Base-by-base conservation (phyloP, 2,329 filamentous ascomycete species). In the Incumbomyces delicatus region DNA sequence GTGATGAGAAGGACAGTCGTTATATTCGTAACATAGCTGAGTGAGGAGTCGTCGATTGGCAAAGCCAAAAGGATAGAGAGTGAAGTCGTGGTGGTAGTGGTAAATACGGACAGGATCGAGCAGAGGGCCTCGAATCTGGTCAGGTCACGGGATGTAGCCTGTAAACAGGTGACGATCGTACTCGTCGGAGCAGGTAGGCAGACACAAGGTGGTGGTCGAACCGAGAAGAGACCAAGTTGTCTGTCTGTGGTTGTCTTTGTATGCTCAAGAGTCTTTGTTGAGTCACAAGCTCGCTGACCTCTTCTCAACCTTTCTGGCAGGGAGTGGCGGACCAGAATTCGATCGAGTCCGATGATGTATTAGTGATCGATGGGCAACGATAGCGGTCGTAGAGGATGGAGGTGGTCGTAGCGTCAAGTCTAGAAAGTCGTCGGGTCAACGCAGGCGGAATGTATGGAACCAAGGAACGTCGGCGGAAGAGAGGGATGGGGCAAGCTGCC, bases 1-100 rank as follows among this genome's bases (percentile, higher is more conserved):
- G 44, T 29, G 44, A 40, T 46, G 48, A 48, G 50, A 56, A 45
- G 49, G 55, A 56, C 42, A 46, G 55, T 54, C 35, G 50, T 42
- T 53, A 38, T 45, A 27, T 16, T 45, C 42, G 42, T 45, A 45
- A 30, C 42, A 45, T 45, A 37, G 42, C 42, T 45, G 20, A 27
- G 18, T n/a, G 20, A 22, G 16, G 16, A 27, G 38, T 33, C 22
- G 34, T 31, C 11, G 12, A 14, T 11, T 44, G 33, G 42, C 42
- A 12, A 45, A 22, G 30, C 42, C 31, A 18, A 45, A 44, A 18
- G n/a, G 32, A 35, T 27, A 8, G 8, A 27, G 20, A 27, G 12
- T 37, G 18, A 27, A 30, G 42, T 38, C 18, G 42, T 20, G 34
- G 22, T 27, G 22, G 22, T 38, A 38, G 42, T 10, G 17, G 11